Conservation (phyloP, 2,329 filamentous ascomycete genomes). For the Paecilomyces variotii region DNA sequence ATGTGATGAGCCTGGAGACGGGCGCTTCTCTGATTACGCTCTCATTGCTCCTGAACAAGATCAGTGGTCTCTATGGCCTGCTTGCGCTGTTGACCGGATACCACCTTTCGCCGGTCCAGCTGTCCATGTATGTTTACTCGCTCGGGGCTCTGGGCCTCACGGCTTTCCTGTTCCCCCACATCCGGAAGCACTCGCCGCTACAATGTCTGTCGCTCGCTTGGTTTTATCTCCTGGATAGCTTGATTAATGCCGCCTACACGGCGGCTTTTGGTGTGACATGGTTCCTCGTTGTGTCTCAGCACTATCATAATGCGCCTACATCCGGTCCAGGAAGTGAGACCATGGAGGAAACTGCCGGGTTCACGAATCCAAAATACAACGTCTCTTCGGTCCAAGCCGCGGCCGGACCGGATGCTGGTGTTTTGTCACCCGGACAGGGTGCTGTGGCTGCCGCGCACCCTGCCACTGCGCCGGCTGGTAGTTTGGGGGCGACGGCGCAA, state of each 20-base stretch:
- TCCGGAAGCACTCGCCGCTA: constrained; percentile 69
- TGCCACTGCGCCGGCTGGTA: constrained; percentile 27
- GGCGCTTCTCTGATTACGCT: constrained; percentile 79
- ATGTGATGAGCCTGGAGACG: constrained; percentile 76
- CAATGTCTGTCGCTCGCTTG: constrained; percentile 75
- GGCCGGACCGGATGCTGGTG: constrained; percentile 39
- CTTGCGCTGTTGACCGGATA: constrained; percentile 84
- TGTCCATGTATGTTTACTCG: constrained; percentile 89
- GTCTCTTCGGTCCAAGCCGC: constrained; percentile 50
- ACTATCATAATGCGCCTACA: constrained; percentile 40
- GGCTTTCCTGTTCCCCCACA: constrained; percentile 66
- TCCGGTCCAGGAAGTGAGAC: constrained; percentile 45
- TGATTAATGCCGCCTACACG: constrained; percentile 76
- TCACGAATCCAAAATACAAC: constrained; percentile 57
- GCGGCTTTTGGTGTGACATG: constrained; percentile 73
- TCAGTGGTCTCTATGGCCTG: constrained; percentile 82
- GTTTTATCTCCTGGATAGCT: constrained; percentile 74
- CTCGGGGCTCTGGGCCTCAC: constrained; percentile 61
- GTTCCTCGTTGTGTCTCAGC: constrained; percentile 66
- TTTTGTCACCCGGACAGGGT: constrained; percentile 27
- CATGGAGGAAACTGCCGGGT: constrained; percentile 56
- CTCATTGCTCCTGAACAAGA: constrained; percentile 81
- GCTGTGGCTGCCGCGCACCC: constrained; percentile 35
- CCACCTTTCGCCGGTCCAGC: constrained; percentile 70
- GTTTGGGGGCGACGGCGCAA: constrained; percentile 16